A percentile compares a stretch with the other conserved stretches of the same genome.
These are phyloP conservation scores for Rutstroemia sp. DNA, from an alignment of 2,329 filamentous ascomycete species.

Conservation along the genomic window DNA sequence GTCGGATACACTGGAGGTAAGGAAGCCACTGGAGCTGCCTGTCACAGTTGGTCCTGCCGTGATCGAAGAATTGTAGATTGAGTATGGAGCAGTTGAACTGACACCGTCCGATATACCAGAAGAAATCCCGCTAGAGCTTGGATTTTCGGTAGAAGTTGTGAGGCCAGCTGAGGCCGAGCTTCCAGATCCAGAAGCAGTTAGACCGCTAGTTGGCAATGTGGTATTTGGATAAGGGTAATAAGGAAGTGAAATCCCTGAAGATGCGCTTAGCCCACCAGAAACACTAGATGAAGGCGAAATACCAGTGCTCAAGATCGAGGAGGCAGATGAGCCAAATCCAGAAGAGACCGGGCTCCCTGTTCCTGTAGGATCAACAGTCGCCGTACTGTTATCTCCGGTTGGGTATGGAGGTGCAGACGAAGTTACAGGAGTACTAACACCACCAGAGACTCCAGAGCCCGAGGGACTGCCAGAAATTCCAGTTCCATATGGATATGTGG, in stretches of 20 bases:
- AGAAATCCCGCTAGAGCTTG: not conserved
- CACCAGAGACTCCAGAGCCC: not conserved
- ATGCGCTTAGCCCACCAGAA: slow-evolving; percentile 7
- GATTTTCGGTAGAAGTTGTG: not conserved
- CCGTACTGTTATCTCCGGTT: slow-evolving; percentile 8
- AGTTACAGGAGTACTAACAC: not conserved
- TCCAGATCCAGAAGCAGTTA: not conserved
- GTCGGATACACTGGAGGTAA: slow-evolving; percentile 1
- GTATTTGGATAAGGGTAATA: slow-evolving; percentile 11
- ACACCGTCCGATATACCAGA: not conserved
- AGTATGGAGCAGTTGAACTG: not conserved
- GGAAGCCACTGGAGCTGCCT: not conserved
- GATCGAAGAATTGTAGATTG: slow-evolving; percentile 2
- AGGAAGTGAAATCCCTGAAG: not conserved
- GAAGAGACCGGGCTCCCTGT: not conserved
- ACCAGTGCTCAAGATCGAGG: slow-evolving; percentile 5
- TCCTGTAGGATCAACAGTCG: slow-evolving; percentile 5
- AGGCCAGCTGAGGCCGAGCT: not conserved
- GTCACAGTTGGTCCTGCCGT: slow-evolving; percentile 5
- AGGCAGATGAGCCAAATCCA: not conserved
- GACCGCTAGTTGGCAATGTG: not conserved
- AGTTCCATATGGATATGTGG: not conserved
- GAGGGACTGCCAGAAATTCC: not conserved
- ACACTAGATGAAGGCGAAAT: slow-evolving; percentile 9
- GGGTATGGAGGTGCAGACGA: slow-evolving; percentile 11